Conservation (phyloP, 1,139 yeast genomes). For the Candida pseudoviswanathii region DNA sequence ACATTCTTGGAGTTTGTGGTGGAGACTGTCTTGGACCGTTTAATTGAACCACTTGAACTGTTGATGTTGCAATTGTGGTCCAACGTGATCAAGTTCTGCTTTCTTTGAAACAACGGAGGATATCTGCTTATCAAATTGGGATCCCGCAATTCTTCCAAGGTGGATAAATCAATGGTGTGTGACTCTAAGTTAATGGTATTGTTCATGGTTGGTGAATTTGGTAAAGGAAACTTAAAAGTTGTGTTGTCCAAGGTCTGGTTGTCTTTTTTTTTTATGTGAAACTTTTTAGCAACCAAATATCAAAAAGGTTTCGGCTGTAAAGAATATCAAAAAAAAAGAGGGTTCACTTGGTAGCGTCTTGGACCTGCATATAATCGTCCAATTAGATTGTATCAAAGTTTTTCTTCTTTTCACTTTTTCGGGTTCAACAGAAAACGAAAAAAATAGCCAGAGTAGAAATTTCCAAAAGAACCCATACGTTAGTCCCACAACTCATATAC, state of each 20-base stretch:
- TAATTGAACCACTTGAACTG: constrained; percentile 3
- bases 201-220: constrained; percentile 7
- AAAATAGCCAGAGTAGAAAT: not conserved
- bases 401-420: not conserved
- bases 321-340: not conserved
- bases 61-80: constrained; percentile 2
- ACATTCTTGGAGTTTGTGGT: not conserved
- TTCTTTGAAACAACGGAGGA: constrained; percentile 17
- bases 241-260: not conserved
- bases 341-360: not conserved
- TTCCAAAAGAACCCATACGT: too few relatives aligned
- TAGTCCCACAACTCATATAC: too few relatives aligned
- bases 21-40: constrained; percentile 1
- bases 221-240: not conserved
- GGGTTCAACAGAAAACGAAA: not conserved
- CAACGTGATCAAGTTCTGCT: constrained; percentile 13
- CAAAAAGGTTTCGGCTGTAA: not conserved
- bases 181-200: constrained; percentile 10
- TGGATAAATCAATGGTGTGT: constrained; percentile 15
- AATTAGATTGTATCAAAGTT: constrained; percentile 1
- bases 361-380: not conserved
- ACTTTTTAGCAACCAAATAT: constrained; percentile 9
- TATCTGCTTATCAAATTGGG: constrained; percentile 18
- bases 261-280: not conserved
- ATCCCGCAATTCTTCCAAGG: constrained; percentile 18